These are phyloP conservation scores for Saccharomycopsis amapae DNA, from an alignment of 805 yeast species.

Conservation along the genomic window DNA sequence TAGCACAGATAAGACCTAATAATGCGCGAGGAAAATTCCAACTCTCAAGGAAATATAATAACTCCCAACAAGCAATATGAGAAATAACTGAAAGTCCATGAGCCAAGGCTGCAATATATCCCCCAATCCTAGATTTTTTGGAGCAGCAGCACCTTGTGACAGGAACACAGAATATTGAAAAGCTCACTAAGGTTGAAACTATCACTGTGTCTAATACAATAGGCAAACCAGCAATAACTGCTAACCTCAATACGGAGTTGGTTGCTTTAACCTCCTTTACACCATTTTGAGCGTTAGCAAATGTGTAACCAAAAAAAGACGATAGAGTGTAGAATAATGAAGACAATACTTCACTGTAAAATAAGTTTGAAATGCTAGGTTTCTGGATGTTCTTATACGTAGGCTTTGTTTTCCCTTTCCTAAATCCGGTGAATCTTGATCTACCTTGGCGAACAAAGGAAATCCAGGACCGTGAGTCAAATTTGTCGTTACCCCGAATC, in stretches of 20 bases:
- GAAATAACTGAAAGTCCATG: constrained; percentile 91
- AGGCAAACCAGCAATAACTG: constrained; percentile 46
- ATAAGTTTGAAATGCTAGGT: constrained; percentile 69
- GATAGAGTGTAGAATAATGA: constrained; percentile 69
- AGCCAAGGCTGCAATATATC: constrained; percentile 90
- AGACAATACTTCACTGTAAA: constrained; percentile 67
- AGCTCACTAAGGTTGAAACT: constrained; percentile 37
- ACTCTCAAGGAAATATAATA: constrained; percentile 95
- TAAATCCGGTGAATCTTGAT: constrained; percentile 82
- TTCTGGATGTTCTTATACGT: constrained; percentile 36
- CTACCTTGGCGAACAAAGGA: constrained; percentile 77
- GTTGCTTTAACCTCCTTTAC: constrained; percentile 44
- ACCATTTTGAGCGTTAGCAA: constrained; percentile 82
- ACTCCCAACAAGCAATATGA: constrained; percentile 82
- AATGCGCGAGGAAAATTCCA: constrained; percentile 83
- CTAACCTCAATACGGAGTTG: constrained; percentile 56
- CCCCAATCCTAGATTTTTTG: constrained; percentile 73
- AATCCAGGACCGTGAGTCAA: constrained; percentile 87
- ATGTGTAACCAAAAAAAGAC: constrained; percentile 72
- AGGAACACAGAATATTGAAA: constrained; percentile 47
- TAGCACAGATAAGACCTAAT: constrained; percentile 76
- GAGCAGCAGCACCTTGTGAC: constrained; percentile 50
- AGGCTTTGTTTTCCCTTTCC: constrained; percentile 32
- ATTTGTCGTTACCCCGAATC: constrained; percentile 83
- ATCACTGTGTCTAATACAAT: constrained; percentile 32